Evolutionary conservation across 1,284 basidiomycete genomes (phyloP).

Genomic region (Ganoderma lucidum): DNA sequence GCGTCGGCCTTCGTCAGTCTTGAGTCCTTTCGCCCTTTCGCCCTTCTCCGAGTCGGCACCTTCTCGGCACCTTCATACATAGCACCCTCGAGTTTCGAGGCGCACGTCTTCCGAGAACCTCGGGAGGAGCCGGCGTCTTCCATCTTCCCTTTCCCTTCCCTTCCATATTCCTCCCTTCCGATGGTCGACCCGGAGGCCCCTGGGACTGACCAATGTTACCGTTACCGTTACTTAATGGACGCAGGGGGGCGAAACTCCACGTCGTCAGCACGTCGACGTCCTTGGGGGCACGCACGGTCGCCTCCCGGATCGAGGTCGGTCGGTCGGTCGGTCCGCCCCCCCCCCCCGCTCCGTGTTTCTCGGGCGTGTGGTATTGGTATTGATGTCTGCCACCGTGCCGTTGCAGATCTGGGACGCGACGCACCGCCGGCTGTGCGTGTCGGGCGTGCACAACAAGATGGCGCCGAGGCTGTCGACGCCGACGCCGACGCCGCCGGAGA

Average conservation of each 20-base stretch:
- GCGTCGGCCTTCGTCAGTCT: background rate
- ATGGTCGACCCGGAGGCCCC: too few relatives aligned
- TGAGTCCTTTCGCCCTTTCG: too few relatives aligned
- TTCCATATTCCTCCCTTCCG: too few relatives aligned
- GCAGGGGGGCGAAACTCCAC: conserved; percentile 20
- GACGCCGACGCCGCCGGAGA: background rate
- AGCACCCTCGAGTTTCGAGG: too few relatives aligned
- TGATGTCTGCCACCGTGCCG: background rate
- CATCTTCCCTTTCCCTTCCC: background rate
- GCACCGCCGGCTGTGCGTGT: conserved; percentile 48
- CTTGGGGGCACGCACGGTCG: conserved; percentile 19
- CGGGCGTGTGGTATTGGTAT: background rate
- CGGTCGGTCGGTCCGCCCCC: background rate
- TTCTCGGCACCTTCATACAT: too few relatives aligned
- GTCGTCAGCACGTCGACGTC: conserved; percentile 20
- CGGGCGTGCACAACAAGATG: conserved; percentile 52
- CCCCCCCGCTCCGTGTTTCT: background rate
- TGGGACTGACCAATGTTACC: too few relatives aligned
- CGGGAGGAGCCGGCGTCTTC: too few relatives aligned
- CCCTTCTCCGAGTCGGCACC: too few relatives aligned
- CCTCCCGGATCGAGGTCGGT: conserved; percentile 15
- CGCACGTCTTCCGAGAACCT: too few relatives aligned
- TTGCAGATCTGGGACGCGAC: conserved; percentile 42
- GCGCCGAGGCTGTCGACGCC: conserved; percentile 21
- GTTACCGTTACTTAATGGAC: background rate